A percentile compares a stretch with the other conserved stretches of the same genome.
Evolutionary conservation across 148 eudicot species (phyloP).

Genomic region (Arctostaphylos glauca): DNA sequence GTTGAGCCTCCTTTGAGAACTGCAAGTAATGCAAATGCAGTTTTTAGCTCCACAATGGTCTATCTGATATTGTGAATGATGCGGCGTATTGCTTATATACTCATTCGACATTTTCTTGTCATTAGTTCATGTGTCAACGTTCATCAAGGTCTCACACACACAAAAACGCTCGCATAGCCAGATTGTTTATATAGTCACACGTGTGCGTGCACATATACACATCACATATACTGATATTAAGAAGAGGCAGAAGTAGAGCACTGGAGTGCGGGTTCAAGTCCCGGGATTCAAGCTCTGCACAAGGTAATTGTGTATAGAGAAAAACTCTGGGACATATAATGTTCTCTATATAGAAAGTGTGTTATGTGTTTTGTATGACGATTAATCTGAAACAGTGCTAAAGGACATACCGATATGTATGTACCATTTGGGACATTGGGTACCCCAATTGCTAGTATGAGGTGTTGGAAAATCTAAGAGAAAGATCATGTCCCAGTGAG

Average conservation of each 20-base stretch:
- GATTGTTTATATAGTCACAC: background rate
- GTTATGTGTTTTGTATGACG: background rate
- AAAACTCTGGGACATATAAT: background rate
- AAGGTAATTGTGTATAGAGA: background rate
- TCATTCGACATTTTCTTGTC: too few species aligned
- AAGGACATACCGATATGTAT: background rate
- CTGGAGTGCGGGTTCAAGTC: background rate
- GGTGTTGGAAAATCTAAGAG: background rate
- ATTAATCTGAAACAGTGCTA: background rate
- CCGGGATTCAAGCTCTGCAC: background rate
- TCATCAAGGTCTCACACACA: too few species aligned
- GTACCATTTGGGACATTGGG: background rate
- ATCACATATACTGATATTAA: background rate
- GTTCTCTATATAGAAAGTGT: too few species aligned
- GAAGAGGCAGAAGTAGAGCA: background rate
- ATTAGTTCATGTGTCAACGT: too few species aligned
- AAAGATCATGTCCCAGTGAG: conserved; percentile 7
- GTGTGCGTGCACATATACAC: background rate
- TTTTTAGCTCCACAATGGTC: background rate
- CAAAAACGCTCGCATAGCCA: too few species aligned
- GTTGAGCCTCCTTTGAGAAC: background rate
- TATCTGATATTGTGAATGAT: background rate
- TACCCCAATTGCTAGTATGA: background rate
- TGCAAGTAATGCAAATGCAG: background rate
- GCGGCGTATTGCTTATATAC: background rate